Conservation (phyloP, 1,284 basidiomycete species). For the Xanthoconium separans region DNA sequence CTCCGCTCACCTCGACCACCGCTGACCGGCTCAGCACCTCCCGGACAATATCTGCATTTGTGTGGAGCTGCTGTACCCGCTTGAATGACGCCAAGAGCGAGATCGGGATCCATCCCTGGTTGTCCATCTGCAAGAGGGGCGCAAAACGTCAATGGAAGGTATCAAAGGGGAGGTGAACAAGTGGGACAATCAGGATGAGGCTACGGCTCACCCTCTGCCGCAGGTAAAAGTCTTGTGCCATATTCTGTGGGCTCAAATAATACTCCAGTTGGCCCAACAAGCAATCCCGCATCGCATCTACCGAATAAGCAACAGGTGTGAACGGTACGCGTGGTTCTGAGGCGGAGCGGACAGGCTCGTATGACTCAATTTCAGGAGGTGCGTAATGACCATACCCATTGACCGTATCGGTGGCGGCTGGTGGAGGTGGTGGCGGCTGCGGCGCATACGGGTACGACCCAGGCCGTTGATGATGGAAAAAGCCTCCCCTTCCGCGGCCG, state of each 20-base stretch:
- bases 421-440: neutral
- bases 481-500: constrained; percentile 22
- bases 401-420: constrained; percentile 17
- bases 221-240: constrained; percentile 81
- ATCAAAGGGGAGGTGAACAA: neutral
- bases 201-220: constrained; percentile 64
- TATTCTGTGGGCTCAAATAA: constrained; percentile 84
- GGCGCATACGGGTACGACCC: constrained; percentile 23
- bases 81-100: constrained; percentile 83
- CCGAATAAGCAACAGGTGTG: constrained; percentile 60
- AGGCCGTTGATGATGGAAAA: constrained; percentile 26
- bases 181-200: neutral
- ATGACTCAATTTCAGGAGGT: constrained; percentile 22
- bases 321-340: constrained; percentile 34
- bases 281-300: constrained; percentile 65
- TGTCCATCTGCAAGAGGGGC: constrained; percentile 71
- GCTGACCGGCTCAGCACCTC: constrained; percentile 71
- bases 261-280: constrained; percentile 85
- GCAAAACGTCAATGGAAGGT: constrained; percentile 2
- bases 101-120: constrained; percentile 84
- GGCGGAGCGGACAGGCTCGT: constrained; percentile 33
- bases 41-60: constrained; percentile 63
- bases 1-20: constrained; percentile 70
- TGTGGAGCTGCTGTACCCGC: constrained; percentile 71
- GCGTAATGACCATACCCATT: constrained; percentile 28